Evolutionary conservation across 2,329 filamentous ascomycete species (phyloP).

Genomic region (Alternaria sp.): DNA sequence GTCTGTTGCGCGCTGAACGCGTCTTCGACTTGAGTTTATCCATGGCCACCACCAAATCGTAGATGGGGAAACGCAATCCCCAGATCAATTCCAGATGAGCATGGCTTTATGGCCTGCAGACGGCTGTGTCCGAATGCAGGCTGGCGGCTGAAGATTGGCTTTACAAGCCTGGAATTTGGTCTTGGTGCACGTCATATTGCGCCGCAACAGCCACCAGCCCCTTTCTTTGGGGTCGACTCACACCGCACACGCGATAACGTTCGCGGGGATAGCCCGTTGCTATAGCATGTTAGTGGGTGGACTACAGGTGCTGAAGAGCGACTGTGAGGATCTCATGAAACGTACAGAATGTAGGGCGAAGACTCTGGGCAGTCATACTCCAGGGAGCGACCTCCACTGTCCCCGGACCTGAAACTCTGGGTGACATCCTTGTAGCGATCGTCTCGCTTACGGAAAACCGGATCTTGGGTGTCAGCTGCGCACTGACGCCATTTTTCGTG

Average conservation of each 20-base stretch:
- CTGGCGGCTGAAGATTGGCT: conserved; percentile 26
- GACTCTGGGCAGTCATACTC: conserved; percentile 1
- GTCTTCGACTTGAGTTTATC: conserved; percentile 48
- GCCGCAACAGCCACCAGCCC: conserved; percentile 22
- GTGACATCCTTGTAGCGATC: conserved; percentile 23
- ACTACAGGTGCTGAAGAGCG: neutral
- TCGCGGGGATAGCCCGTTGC: neutral
- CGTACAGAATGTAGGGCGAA: conserved; percentile 1
- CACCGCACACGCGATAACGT: conserved; percentile 1
- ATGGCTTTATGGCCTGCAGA: conserved; percentile 33
- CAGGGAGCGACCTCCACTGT: conserved; percentile 8
- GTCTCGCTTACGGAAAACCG: conserved; percentile 25
- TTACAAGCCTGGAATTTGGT: conserved; percentile 31
- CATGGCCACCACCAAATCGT: conserved; percentile 33
- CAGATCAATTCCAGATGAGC: conserved; percentile 27
- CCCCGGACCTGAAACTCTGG: conserved; percentile 11
- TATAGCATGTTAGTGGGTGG: neutral
- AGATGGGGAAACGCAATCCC: conserved; percentile 17
- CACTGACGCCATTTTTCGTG: conserved; percentile 25
- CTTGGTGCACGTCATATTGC: conserved; percentile 37
- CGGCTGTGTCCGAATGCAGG: conserved; percentile 24
- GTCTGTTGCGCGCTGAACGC: conserved; percentile 46
- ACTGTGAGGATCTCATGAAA: conserved; percentile 7
- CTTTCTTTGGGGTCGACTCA: conserved; percentile 23
- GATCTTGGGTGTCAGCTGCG: conserved; percentile 17